Evolutionary conservation across 2,329 filamentous ascomycete species (phyloP).

Genomic region (Hansfordia pulvinata): DNA sequence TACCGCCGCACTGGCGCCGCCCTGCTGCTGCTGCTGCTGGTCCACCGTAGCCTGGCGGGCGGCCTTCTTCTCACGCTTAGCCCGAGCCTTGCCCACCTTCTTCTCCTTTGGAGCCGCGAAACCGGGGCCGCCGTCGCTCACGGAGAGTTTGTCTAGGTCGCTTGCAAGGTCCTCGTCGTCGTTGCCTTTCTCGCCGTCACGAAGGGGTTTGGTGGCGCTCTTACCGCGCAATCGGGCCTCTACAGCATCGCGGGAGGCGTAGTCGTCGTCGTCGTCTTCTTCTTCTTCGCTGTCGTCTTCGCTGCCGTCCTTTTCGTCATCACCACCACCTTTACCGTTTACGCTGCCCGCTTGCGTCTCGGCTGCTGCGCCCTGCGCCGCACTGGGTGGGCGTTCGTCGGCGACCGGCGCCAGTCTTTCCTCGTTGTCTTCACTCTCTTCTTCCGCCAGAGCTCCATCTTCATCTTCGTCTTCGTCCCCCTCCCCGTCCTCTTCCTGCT

Average conservation of each 20-base stretch:
- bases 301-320: too few species aligned
- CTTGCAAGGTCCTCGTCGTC: conserved; percentile 4
- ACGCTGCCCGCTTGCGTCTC: too few species aligned
- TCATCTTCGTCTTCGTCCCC: conserved; percentile 2
- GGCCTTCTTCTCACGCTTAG: conserved; percentile 34
- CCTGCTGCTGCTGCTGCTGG: conserved; percentile 19
- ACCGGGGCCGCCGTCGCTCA: conserved; percentile 10
- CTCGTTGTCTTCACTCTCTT: too few species aligned
- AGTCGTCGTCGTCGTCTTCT: conserved; percentile 22
- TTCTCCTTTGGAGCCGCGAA: too few species aligned
- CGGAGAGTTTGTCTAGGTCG: conserved; percentile 12
- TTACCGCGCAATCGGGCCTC: conserved; percentile 21
- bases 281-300: conserved; percentile 1
- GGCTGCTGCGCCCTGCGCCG: too few species aligned
- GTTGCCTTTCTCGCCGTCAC: conserved; percentile 2
- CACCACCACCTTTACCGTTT: too few species aligned
- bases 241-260: conserved; percentile 29
- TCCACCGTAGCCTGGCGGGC: conserved; percentile 23
- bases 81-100: conserved; percentile 36
- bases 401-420: too few species aligned
- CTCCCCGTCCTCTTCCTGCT: too few species aligned
- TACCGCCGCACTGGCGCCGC: too few species aligned
- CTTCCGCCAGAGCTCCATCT: too few species aligned
- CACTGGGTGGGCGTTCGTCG: too few species aligned
- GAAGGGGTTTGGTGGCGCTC: conserved; percentile 1